Evolutionary conservation across 2,329 filamentous ascomycete species (phyloP).

Genomic region (Alternaria sp.): DNA sequence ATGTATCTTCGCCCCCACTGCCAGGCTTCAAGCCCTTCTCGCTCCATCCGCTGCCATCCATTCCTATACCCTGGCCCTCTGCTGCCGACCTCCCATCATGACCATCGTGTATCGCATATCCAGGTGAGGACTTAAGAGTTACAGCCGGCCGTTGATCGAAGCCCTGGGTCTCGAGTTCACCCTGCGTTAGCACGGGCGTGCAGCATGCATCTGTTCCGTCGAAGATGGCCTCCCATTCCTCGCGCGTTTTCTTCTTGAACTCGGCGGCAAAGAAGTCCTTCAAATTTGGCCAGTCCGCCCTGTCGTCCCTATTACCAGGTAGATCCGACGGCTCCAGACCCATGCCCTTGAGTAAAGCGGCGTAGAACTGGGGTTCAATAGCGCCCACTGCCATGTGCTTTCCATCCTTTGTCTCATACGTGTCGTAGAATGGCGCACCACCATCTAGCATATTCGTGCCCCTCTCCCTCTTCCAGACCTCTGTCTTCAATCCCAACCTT

Average conservation of each 20-base stretch:
- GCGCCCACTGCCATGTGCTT: slow-evolving; percentile 86
- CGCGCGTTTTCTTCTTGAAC: slow-evolving; percentile 73
- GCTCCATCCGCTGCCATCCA: slow-evolving; percentile 71
- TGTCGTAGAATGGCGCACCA: slow-evolving; percentile 87
- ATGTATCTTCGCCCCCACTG: slow-evolving; percentile 71
- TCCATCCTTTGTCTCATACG: slow-evolving; percentile 82
- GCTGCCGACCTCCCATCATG: slow-evolving; percentile 49
- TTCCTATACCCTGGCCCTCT: slow-evolving; percentile 68
- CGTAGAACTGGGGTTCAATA: slow-evolving; percentile 86
- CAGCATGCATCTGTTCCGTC: slow-evolving; percentile 92
- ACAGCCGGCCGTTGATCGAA: slow-evolving; percentile 76
- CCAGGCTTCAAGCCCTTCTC: slow-evolving; percentile 68
- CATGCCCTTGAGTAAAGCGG: slow-evolving; percentile 69
- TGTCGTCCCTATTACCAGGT: slow-evolving; percentile 62
- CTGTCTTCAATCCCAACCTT: slow-evolving; percentile 68
- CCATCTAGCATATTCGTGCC: slow-evolving; percentile 83
- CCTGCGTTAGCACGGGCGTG: slow-evolving; percentile 81
- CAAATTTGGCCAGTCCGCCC: slow-evolving; percentile 71
- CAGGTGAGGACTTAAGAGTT: slow-evolving; percentile 72
- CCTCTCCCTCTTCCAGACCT: slow-evolving; percentile 66
- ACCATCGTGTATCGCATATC: slow-evolving; percentile 63
- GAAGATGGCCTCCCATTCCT: slow-evolving; percentile 85
- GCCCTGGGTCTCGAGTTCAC: slow-evolving; percentile 69
- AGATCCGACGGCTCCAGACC: slow-evolving; percentile 59
- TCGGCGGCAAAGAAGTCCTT: slow-evolving; percentile 63